Percentiles rank a stretch among this genome's conserved stretches.
These are phyloP conservation scores for Kwoniella sp. DNA, from an alignment of 768 basidiomycete genomes.

Conservation along the genomic window DNA sequence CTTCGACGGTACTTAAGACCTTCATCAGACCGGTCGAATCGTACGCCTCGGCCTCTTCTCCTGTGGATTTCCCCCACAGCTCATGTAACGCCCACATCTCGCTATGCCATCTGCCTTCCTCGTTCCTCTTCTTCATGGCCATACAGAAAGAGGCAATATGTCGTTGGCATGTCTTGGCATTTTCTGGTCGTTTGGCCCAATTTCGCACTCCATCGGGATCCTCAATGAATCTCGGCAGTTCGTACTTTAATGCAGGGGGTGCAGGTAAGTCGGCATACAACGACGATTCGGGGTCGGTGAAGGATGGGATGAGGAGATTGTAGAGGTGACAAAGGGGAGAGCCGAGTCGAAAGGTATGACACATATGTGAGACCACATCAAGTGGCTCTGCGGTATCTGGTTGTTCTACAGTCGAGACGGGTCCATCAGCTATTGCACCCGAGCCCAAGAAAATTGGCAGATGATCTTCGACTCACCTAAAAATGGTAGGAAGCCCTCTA, in stretches of 20 bases:
- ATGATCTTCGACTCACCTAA: constrained; percentile 49
- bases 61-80: constrained; percentile 71
- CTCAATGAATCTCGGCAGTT: constrained; percentile 46
- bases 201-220: constrained; percentile 47
- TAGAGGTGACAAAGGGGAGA: constrained; percentile 93
- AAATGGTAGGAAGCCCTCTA: constrained; percentile 49
- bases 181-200: constrained; percentile 62
- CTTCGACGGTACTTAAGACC: constrained; percentile 61
- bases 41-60: constrained; percentile 72
- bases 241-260: constrained; percentile 41
- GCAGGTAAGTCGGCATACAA: constrained; percentile 29
- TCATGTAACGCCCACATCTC: constrained; percentile 84
- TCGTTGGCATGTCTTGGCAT: constrained; percentile 78
- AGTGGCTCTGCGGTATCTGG: constrained; percentile 43
- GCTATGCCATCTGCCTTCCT: constrained; percentile 69
- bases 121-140: constrained; percentile 71
- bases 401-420: constrained; percentile 29
- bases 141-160: constrained; percentile 90
- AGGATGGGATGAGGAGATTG: constrained; percentile 69
- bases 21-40: constrained; percentile 81
- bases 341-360: constrained; percentile 91
- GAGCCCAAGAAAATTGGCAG: not conserved
- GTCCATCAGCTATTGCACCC: too few species aligned
- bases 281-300: constrained; percentile 36
- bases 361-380: constrained; percentile 91